Evolutionary conservation across 1,284 basidiomycete species (phyloP), one percentile per base, ranked within the genome.

Genomic region (Puccinia polysora): DNA sequence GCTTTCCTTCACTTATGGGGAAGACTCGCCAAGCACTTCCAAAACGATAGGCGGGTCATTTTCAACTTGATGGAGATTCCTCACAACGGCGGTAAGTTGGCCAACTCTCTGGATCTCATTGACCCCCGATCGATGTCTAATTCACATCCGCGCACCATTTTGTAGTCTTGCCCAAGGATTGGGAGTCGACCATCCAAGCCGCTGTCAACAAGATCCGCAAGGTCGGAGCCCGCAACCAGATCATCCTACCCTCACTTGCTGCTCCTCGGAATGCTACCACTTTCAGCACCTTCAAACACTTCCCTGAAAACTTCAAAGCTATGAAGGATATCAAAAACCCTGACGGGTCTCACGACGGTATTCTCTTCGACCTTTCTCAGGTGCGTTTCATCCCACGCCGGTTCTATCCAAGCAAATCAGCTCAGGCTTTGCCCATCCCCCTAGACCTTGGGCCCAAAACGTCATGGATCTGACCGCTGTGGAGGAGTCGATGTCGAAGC

Each of bases 301-400:
- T 58, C 34, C 56, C 56, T 23, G 15, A 58, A 58, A 38, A 58
- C 34, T 58, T 58, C n/a, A 23, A n/a, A n/a, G n/a, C 34, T 2
- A 58, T 58, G 56, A 34, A 40, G 40, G n/a, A 58, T 15, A 20
- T 64, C 62, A 50, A 49, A 5, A 64, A 64, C 20, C 62, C 62
- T 34, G 62, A 64, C 34, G 62, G 62, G 12, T 30, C 62, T n/a
- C 43, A 40, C 49, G 5, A 64, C 32, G 62, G 62, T 6, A 49
- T 64, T 23, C 20, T 64, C 2, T 64, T 64, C 45, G 62, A 64
- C n/a, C 2, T 64, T 28, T 7, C 43, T 20, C 62, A 64, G 40
- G 62, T 64, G 32, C 36, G 62, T 49, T 18, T 49, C 15, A 15
- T n/a, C 18, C 4, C 47, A 40, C 2, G 34, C 6, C 5, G 3